Conservation (phyloP, 2,329 filamentous ascomycete species). For the Xylaria sp. region DNA sequence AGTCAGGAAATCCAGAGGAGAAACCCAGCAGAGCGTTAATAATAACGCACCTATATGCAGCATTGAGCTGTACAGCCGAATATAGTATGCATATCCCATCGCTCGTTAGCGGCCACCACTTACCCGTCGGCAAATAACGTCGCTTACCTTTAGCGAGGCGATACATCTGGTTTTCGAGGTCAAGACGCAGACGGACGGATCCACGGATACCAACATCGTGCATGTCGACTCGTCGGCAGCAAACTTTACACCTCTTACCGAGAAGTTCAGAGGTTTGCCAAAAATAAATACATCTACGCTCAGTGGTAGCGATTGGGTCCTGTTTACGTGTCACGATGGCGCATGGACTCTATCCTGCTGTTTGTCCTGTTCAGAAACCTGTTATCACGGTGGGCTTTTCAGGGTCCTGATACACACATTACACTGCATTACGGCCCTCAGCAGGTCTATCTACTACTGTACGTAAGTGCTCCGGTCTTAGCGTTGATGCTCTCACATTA, state of each 20-base stretch:
- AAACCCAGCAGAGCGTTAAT: conserved; percentile 28
- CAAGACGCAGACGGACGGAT: conserved; percentile 5
- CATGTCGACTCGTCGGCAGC: conserved; percentile 9
- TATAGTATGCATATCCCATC: conserved; percentile 38
- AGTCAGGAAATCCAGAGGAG: conserved; percentile 20
- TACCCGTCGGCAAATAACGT: conserved; percentile 36
- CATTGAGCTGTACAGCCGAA: conserved; percentile 37
- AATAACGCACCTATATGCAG: conserved; percentile 36
- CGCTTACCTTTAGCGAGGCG: conserved; percentile 26
- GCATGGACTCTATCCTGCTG: neutral
- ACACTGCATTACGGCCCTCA: neutral
- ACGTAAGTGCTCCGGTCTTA: neutral
- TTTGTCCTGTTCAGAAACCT: conserved; percentile 14
- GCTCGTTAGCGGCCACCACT: conserved; percentile 34
- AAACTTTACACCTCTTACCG: neutral
- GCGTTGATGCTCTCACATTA: neutral
- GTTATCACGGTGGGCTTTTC: conserved; percentile 20
- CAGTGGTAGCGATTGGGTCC: neutral
- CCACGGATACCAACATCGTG: conserved; percentile 16
- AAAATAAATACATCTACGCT: conserved; percentile 1
- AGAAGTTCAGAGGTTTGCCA: neutral
- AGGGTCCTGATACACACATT: conserved; percentile 19
- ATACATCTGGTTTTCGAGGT: conserved; percentile 16
- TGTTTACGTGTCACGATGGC: conserved; percentile 14
- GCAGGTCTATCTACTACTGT: neutral